Percentiles rank a stretch among this genome's conserved stretches.
Evolutionary conservation across 176 grass and related monocot genomes (phyloP).

Genomic region (Oropetium thomaeum): DNA sequence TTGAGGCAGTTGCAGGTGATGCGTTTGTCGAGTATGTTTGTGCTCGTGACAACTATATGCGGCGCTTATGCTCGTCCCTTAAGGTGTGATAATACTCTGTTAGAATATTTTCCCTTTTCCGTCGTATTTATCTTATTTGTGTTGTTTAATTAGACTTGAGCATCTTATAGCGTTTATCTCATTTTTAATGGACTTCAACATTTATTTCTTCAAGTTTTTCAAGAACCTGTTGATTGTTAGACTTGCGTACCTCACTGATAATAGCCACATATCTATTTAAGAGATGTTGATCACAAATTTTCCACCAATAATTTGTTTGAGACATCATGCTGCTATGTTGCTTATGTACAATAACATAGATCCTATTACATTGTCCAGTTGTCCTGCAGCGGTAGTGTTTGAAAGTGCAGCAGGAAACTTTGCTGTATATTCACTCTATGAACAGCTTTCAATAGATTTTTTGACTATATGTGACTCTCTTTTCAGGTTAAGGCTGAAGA

Average conservation of each 20-base stretch:
- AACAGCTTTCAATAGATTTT: background rate
- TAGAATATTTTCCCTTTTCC: background rate
- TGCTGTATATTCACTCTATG: background rate
- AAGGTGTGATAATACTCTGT: constrained; percentile 46
- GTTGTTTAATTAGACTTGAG: background rate
- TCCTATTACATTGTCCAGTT: background rate
- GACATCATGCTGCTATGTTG: background rate
- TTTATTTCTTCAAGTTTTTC: constrained; percentile 4
- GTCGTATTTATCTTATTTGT: constrained; percentile 9
- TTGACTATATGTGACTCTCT: constrained; percentile 5
- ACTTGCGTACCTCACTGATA: background rate
- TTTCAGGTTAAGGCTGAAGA: constrained; percentile 91
- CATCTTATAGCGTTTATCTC: background rate
- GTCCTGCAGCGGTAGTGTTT: background rate
- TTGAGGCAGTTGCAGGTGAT: constrained; percentile 93
- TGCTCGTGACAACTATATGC: constrained; percentile 81
- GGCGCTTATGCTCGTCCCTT: constrained; percentile 62
- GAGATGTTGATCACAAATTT: background rate
- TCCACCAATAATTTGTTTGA: background rate
- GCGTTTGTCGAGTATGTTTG: constrained; percentile 92
- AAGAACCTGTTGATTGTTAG: background rate
- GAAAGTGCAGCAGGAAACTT: background rate
- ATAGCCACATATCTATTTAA: background rate
- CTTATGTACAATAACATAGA: background rate
- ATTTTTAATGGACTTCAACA: constrained; percentile 7